These are phyloP conservation scores for Scheffersomyces titani DNA, from an alignment of 1,139 yeast species.

Conservation along the genomic window DNA sequence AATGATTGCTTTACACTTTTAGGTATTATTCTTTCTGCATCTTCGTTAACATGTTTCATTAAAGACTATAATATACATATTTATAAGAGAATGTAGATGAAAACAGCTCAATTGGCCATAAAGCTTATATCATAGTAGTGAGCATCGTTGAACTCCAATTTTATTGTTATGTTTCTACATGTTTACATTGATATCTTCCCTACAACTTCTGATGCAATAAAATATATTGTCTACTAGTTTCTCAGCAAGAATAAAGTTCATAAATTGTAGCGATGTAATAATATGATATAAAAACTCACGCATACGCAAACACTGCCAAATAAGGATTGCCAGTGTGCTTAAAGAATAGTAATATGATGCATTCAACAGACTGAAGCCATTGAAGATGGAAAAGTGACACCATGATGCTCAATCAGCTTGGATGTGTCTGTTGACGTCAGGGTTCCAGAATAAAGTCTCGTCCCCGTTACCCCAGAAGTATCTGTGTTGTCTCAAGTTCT, in stretches of 20 bases:
- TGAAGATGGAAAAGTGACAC: background rate
- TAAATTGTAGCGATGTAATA: background rate
- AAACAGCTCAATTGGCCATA: background rate
- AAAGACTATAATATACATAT: background rate
- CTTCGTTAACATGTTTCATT: background rate
- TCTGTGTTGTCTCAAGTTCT: conserved; percentile 81
- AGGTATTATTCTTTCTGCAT: background rate
- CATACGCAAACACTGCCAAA: background rate
- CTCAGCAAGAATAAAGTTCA: background rate
- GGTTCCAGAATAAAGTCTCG: conserved; percentile 95
- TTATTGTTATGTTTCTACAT: too few relatives aligned
- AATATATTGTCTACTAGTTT: background rate
- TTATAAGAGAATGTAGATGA: background rate
- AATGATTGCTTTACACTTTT: background rate
- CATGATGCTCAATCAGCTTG: conserved; percentile 18
- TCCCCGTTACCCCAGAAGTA: conserved; percentile 99
- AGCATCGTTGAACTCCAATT: too few relatives aligned
- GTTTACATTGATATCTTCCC: background rate
- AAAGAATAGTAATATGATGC: background rate
- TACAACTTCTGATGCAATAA: too few relatives aligned
- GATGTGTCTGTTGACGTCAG: conserved; percentile 85
- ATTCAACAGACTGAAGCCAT: background rate
- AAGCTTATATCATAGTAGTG: too few relatives aligned
- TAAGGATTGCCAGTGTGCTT: background rate
- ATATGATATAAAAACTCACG: background rate